phyloP scores from a whole-genome alignment of 2,329 filamentous ascomycete genomes.

The Neonectria hederae region DNA sequence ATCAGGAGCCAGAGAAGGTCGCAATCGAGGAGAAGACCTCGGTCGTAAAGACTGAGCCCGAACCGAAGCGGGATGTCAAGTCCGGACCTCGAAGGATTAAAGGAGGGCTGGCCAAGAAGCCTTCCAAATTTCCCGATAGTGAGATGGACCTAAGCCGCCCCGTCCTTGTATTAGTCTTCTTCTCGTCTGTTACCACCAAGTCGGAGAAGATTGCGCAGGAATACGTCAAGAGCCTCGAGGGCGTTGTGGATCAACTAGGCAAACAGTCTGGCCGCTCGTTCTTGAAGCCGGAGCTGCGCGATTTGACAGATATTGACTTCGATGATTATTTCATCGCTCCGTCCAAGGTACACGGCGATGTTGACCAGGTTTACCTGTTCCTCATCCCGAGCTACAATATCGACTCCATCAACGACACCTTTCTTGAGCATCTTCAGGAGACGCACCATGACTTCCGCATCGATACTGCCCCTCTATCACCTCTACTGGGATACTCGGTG shows the following conservation, averaged over 20 bases:
- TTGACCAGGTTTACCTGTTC: conserved; percentile 82
- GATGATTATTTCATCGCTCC: conserved; percentile 90
- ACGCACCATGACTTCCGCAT: conserved; percentile 98
- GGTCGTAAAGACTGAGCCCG: conserved; percentile 30
- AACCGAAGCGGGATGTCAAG: conserved; percentile 44
- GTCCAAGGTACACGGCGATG: conserved; percentile 67
- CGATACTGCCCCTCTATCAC: conserved; percentile 83
- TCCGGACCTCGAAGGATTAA: conserved; percentile 61
- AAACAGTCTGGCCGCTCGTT: conserved; percentile 51
- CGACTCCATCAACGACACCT: conserved; percentile 87
- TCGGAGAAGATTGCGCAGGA: conserved; percentile 78
- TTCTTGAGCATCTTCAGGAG: conserved; percentile 87
- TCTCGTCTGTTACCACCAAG: conserved; percentile 85
- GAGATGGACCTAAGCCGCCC: conserved; percentile 50
- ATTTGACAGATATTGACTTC: conserved; percentile 87
- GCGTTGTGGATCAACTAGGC: conserved; percentile 61
- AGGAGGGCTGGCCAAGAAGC: conserved; percentile 50
- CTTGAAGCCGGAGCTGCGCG: conserved; percentile 71
- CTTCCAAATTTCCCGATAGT: conserved; percentile 38
- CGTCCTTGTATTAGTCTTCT: conserved; percentile 84
- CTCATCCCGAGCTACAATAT: conserved; percentile 94
- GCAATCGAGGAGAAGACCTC: conserved; percentile 31
- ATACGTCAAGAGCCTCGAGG: conserved; percentile 66
- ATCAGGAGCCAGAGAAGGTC: conserved; percentile 37
- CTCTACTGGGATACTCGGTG: conserved; percentile 85